Evolutionary conservation across 176 grass and related monocot species (phyloP).

Genomic region (Rhynchospora tenuis): DNA sequence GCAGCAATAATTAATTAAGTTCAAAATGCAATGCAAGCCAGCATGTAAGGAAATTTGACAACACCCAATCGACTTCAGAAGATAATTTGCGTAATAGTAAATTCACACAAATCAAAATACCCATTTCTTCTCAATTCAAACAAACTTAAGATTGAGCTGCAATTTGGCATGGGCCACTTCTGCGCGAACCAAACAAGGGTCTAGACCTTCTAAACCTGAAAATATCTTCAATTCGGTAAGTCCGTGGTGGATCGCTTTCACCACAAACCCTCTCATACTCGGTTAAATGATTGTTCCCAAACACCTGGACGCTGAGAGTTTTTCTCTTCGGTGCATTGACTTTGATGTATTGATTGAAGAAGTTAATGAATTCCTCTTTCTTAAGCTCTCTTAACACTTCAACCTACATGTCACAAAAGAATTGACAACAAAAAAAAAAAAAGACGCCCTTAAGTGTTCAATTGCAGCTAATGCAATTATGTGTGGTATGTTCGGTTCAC

Average conservation of each 20-base stretch:
- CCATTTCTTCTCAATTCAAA: neutral
- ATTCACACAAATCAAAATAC: neutral
- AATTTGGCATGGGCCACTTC: slow-evolving; percentile 41
- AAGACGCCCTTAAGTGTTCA: too few species aligned
- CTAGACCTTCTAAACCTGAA: slow-evolving; percentile 51
- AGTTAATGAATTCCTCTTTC: slow-evolving; percentile 77
- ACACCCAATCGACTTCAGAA: neutral
- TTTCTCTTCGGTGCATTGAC: slow-evolving; percentile 51
- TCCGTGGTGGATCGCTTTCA: slow-evolving; percentile 17
- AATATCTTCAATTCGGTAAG: slow-evolving; percentile 26
- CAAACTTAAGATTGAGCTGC: slow-evolving; percentile 14
- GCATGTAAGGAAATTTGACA: neutral
- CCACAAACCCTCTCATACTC: slow-evolving; percentile 27
- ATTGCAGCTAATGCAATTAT: neutral
- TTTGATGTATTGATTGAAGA: slow-evolving; percentile 57
- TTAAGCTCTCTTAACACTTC: slow-evolving; percentile 60
- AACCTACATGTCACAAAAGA: slow-evolving; percentile 36
- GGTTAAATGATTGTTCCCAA: slow-evolving; percentile 30
- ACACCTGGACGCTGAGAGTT: slow-evolving; percentile 69
- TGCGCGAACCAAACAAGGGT: slow-evolving; percentile 57
- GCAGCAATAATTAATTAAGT: neutral
- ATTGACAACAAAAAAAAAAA: neutral
- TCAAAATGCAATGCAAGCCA: neutral
- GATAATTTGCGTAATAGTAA: slow-evolving; percentile 6
- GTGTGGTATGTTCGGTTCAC: neutral